Percentiles rank a stretch among this genome's conserved stretches.
Conservation (phyloP, 2,329 filamentous ascomycete genomes). For the Colletotrichum spinosum region DNA sequence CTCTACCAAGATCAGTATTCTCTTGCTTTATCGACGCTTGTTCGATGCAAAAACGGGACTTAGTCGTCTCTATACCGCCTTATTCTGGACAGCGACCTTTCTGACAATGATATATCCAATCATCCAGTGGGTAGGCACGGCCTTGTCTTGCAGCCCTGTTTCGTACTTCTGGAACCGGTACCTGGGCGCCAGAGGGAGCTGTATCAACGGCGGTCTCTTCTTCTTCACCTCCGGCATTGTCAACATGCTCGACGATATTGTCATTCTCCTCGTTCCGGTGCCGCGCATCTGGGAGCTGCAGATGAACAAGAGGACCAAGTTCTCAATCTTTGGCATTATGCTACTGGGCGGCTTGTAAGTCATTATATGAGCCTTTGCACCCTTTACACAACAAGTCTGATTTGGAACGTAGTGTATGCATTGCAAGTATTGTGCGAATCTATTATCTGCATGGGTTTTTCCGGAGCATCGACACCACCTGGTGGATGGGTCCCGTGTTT, state of each 20-base stretch:
- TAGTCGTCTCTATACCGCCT: background rate
- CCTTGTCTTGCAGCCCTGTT: slow-evolving; percentile 18
- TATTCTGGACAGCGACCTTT: slow-evolving; percentile 17
- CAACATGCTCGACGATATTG: slow-evolving; percentile 34
- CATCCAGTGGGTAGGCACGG: slow-evolving; percentile 31
- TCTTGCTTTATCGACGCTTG: slow-evolving; percentile 25
- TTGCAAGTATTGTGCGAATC: slow-evolving; percentile 20
- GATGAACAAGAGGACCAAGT: slow-evolving; percentile 28
- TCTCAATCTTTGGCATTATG: slow-evolving; percentile 29
- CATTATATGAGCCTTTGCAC: background rate
- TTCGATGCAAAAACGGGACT: slow-evolving; percentile 10
- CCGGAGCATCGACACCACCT: slow-evolving; percentile 25
- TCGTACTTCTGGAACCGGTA: slow-evolving; percentile 29
- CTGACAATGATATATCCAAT: slow-evolving; percentile 23
- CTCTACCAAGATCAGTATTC: slow-evolving; percentile 33
- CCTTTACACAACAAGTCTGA: background rate
- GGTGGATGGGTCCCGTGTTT: slow-evolving; percentile 36
- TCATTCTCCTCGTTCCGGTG: slow-evolving; percentile 31
- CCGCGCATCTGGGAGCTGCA: slow-evolving; percentile 31
- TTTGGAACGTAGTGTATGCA: background rate
- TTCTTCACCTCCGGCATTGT: slow-evolving; percentile 20
- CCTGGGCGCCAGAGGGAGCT: slow-evolving; percentile 11
- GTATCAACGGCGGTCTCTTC: slow-evolving; percentile 25
- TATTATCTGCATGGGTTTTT: slow-evolving; percentile 18
- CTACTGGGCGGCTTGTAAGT: slow-evolving; percentile 31